Percentiles rank a stretch among this genome's conserved stretches.
Conservation (phyloP, 2,329 filamentous ascomycete species). For the Annulohypoxylon truncatum region DNA sequence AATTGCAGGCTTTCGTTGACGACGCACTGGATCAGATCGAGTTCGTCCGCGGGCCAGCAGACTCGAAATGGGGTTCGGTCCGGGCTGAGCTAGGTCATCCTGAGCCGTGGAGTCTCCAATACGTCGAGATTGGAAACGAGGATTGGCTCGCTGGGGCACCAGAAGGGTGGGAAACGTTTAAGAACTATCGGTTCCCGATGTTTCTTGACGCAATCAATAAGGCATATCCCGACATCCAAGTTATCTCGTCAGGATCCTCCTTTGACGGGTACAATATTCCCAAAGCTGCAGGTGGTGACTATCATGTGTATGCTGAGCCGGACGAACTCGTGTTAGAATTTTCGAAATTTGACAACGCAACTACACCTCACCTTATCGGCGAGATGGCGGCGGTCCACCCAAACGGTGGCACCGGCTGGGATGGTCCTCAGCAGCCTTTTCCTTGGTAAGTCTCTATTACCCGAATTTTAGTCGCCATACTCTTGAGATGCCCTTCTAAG, state of each 20-base stretch:
- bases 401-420: slow-evolving; percentile 63
- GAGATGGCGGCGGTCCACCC: slow-evolving; percentile 65
- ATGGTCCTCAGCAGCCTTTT: slow-evolving; percentile 58
- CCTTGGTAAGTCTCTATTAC: slow-evolving; percentile 53
- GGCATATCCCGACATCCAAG: slow-evolving; percentile 66
- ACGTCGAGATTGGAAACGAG: slow-evolving; percentile 76
- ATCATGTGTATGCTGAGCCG: slow-evolving; percentile 64
- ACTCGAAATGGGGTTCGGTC: slow-evolving; percentile 66
- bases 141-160: slow-evolving; percentile 68
- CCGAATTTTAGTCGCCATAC: background rate
- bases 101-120: slow-evolving; percentile 69
- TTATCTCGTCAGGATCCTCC: slow-evolving; percentile 63
- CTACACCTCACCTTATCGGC: slow-evolving; percentile 49
- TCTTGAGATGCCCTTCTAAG: background rate
- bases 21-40: slow-evolving; percentile 72
- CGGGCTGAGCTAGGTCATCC: slow-evolving; percentile 71
- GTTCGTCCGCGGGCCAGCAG: slow-evolving; percentile 66
- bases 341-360: slow-evolving; percentile 63
- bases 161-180: slow-evolving; percentile 59
- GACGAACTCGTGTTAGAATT: slow-evolving; percentile 63
- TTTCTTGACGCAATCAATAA: slow-evolving; percentile 70
- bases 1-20: slow-evolving; percentile 67
- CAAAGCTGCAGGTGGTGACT: slow-evolving; percentile 58
- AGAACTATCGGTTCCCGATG: slow-evolving; percentile 67
- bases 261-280: slow-evolving; percentile 59